Percentiles rank a stretch among this genome's conserved stretches.
These are phyloP conservation scores for Phytophthora megakarya DNA, from an alignment of 352 stramenopile genomes.

Conservation along the genomic window DNA sequence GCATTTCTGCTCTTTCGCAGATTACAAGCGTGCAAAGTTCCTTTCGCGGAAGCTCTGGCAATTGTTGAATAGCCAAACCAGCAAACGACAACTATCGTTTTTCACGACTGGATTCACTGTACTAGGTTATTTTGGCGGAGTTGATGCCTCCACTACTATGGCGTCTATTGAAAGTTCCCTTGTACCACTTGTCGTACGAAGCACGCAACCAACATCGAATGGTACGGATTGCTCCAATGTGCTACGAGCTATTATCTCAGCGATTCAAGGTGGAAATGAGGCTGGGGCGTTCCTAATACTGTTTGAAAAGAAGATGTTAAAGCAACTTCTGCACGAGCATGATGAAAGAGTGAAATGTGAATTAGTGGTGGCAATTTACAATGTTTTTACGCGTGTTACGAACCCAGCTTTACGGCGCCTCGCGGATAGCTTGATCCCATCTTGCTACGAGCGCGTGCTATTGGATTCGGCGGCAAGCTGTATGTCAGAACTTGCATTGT, in stretches of 20 bases:
- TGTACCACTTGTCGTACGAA: conserved; percentile 41
- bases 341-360: conserved; percentile 24
- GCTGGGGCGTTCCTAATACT: conserved; percentile 20
- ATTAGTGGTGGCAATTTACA: conserved; percentile 32
- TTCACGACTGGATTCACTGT: conserved; percentile 46
- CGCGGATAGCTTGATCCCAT: conserved; percentile 17
- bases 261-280: conserved; percentile 27
- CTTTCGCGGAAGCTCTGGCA: conserved; percentile 49
- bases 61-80: conserved; percentile 30
- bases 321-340: conserved; percentile 24
- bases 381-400: conserved; percentile 36
- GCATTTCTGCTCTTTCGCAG: conserved; percentile 30
- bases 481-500: conserved; percentile 20
- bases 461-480: conserved; percentile 17
- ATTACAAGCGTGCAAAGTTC: conserved; percentile 47
- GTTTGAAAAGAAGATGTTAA: conserved; percentile 33
- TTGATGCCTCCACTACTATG: conserved; percentile 30
- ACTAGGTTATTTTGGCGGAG: conserved; percentile 33
- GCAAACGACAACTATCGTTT: conserved; percentile 22
- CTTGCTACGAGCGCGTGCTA: conserved; percentile 31
- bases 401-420: conserved; percentile 24
- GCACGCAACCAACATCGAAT: conserved; percentile 3
- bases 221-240: conserved; percentile 14
- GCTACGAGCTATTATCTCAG: conserved; percentile 28
- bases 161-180: conserved; percentile 30